Evolutionary conservation across 345 rosid species (phyloP), one percentile per base, ranked within the genome.

Genomic region (Microcos paniculata): DNA sequence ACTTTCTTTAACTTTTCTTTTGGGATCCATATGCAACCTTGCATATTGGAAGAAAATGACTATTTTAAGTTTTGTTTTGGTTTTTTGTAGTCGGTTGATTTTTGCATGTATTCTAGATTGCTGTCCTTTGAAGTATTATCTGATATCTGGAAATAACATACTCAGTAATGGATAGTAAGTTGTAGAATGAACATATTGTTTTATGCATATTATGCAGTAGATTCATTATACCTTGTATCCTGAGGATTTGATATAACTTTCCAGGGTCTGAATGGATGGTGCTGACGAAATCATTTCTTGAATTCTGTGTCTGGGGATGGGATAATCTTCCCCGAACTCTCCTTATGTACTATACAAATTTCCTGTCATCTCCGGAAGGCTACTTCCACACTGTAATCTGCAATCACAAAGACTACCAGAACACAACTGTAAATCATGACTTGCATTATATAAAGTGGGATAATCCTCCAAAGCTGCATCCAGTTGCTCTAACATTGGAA

Each of bases 231-330:
- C 8, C 10, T 62, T 3, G 5, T 26, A 67, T 24, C 55, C 40
- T 30, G 58, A 67, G 46, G 14, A 14, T 59, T 43, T 26, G 19
- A 40, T 46, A 63, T 72, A 74, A 59, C 18, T 70, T 62, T 76
- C 73, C 82, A 95, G 99, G 99, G 4, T 95, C 99, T 4, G 87
- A 83, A 57, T 91, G 96, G 83, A 90, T 91, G 73, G 82, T 88
- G 28, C 75, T 95, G 79, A 89, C 98, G 1, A 93, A 87, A 82
- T 78, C 97, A 23, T 93, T 95, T 85, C 91, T 95, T 6, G 96
- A 95, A 67, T 91, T 93, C 82, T 93, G 97, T 46, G 79, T 95
- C 8, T 89, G 94, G 94, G 99, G 98, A 76, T 93, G 99, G 96
- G 98, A 93, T 79, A 95, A 95, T 84, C 94, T 95, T 43, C 99